Conservation (phyloP, 176 grass and related monocot genomes). For the Triticum dicoccoides region DNA sequence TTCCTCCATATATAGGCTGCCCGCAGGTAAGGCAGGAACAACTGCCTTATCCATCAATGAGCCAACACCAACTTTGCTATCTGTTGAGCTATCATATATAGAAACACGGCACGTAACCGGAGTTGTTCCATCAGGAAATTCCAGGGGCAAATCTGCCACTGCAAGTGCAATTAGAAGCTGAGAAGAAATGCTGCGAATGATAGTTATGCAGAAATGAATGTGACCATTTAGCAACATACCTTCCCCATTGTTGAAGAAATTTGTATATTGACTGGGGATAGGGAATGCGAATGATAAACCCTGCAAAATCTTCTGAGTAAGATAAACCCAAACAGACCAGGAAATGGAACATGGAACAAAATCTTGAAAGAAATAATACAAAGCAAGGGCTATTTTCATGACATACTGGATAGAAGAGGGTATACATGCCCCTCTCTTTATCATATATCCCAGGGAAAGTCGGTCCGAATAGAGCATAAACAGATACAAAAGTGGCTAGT, state of each 20-base stretch:
- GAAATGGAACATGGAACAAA: slow-evolving; percentile 15
- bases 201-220: slow-evolving; percentile 3
- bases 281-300: slow-evolving; percentile 94
- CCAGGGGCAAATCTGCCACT: slow-evolving; percentile 88
- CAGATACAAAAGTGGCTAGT: slow-evolving; percentile 81
- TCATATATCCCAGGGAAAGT: slow-evolving; percentile 96
- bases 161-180: slow-evolving; percentile 35
- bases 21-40: slow-evolving; percentile 73
- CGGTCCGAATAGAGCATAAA: slow-evolving; percentile 90
- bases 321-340: slow-evolving; percentile 21
- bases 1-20: slow-evolving; percentile 98
- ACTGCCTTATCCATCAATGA: slow-evolving; percentile 78
- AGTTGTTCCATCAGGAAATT: slow-evolving; percentile 96
- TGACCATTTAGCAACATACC: slow-evolving; percentile 42
- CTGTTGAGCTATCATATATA: slow-evolving; percentile 83
- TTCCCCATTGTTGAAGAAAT: slow-evolving; percentile 81
- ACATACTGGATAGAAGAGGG: slow-evolving; percentile 96
- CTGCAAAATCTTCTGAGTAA: slow-evolving; percentile 44
- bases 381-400: slow-evolving; percentile 4
- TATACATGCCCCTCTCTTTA: slow-evolving; percentile 92
- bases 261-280: slow-evolving; percentile 81
- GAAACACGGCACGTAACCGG: slow-evolving; percentile 90
- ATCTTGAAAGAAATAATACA: not conserved
- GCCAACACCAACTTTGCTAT: slow-evolving; percentile 90
- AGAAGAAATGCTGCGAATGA: slow-evolving; percentile 13